A percentile compares a stretch with the other conserved stretches of the same genome.
These are phyloP conservation scores for Phialocephala sp. DNA, from an alignment of 2,329 filamentous ascomycete species.

Conservation along the genomic window DNA sequence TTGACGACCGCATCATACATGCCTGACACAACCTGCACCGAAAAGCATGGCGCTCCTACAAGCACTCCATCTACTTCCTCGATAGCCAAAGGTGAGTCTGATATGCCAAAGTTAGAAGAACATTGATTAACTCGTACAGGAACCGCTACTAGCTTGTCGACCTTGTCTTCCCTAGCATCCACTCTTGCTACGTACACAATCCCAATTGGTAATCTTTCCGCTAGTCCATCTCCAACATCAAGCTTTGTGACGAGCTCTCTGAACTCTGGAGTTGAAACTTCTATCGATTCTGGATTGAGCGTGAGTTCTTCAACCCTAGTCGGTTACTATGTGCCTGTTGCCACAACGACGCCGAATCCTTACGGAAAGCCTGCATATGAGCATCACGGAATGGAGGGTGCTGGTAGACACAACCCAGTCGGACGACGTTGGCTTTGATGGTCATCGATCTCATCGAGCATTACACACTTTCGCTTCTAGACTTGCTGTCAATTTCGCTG, in stretches of 20 bases:
- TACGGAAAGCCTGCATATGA: not conserved
- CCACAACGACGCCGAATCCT: not conserved
- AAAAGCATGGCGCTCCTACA: constrained; percentile 8
- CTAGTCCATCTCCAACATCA: not conserved
- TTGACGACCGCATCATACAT: not conserved
- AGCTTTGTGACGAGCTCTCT: not conserved
- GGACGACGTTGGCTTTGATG: constrained; percentile 25
- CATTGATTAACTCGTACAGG: not conserved
- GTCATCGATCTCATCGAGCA: constrained; percentile 21
- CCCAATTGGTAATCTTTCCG: not conserved
- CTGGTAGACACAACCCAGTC: not conserved
- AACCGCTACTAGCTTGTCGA: not conserved
- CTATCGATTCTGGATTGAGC: not conserved
- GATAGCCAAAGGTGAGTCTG: not conserved
- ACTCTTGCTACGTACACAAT: not conserved
- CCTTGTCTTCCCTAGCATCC: not conserved
- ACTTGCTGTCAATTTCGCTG: constrained; percentile 28
- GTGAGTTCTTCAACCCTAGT: not conserved
- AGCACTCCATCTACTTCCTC: not conserved
- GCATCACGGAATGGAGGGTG: not conserved
- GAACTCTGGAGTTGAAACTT: too few relatives aligned
- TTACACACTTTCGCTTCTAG: constrained; percentile 31
- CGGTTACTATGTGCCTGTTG: too few relatives aligned
- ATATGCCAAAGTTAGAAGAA: not conserved
- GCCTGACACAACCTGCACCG: constrained; percentile 15